Evolutionary conservation across 1,284 basidiomycete species (phyloP).

Genomic region (Naganishia liquefaciens): DNA sequence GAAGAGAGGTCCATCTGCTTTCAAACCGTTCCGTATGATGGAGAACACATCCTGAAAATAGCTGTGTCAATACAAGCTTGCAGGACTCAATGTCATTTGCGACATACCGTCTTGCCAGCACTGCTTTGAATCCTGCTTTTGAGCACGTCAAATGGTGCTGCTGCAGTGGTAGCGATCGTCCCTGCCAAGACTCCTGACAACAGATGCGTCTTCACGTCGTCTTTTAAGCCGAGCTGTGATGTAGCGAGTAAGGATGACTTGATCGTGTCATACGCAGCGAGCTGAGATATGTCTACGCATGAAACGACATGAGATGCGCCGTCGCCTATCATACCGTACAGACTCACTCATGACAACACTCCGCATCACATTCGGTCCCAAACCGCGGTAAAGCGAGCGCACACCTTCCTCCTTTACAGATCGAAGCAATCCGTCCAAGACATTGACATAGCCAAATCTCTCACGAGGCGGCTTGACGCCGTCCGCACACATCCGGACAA

Average conservation of each 20-base stretch:
- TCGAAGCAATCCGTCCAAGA: conserved; percentile 38
- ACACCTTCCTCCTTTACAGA: conserved; percentile 37
- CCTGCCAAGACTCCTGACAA: conserved; percentile 38
- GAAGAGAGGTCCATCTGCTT: conserved; percentile 79
- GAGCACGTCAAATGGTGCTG: conserved; percentile 40
- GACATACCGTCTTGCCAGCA: conserved; percentile 14
- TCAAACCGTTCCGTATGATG: conserved; percentile 50
- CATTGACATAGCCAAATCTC: conserved; percentile 38
- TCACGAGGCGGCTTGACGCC: conserved; percentile 36
- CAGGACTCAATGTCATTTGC: neutral
- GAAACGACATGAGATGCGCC: neutral
- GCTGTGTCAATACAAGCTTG: neutral
- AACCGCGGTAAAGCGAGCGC: conserved; percentile 35
- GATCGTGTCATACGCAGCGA: conserved; percentile 37
- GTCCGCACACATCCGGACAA: conserved; percentile 40
- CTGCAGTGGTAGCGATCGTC: conserved; percentile 38
- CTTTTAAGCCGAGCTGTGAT: conserved; percentile 26
- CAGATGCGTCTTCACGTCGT: conserved; percentile 36
- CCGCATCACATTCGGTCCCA: conserved; percentile 32
- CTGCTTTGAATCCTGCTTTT: conserved; percentile 37
- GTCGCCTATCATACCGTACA: conserved; percentile 30
- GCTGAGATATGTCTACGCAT: conserved; percentile 12
- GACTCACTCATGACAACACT: conserved; percentile 39
- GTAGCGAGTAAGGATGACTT: conserved; percentile 32
- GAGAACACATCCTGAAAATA: neutral